Evolutionary conservation across 1,284 basidiomycete genomes (phyloP).

Genomic region (Ceratobasidium sp.): DNA sequence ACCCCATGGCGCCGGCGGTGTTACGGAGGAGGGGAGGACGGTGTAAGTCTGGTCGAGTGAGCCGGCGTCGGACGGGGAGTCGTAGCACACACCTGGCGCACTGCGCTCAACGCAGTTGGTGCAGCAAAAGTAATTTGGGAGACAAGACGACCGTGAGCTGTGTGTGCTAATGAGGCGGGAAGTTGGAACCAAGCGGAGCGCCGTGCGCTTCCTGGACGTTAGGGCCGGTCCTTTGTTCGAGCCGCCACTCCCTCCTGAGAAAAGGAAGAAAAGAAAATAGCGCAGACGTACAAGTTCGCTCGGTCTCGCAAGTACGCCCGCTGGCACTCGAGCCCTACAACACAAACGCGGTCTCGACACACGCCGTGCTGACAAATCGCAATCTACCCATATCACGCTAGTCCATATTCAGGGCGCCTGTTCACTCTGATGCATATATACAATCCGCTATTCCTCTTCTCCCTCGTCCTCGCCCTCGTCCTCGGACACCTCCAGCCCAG

Average conservation of each 20-base stretch:
- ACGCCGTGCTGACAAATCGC: slow-evolving; percentile 12
- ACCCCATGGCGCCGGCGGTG: slow-evolving; percentile 37
- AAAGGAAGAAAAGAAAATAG: slow-evolving; percentile 1
- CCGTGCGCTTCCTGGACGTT: background rate
- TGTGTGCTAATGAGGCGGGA: background rate
- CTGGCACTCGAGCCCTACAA: background rate
- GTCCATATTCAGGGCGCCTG: background rate
- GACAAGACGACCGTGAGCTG: background rate
- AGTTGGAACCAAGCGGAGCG: slow-evolving; percentile 8
- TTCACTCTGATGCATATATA: background rate
- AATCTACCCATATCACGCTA: slow-evolving; percentile 6
- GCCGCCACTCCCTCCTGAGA: background rate
- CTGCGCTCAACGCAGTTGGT: slow-evolving; percentile 12
- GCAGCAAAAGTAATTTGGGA: background rate
- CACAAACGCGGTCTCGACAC: background rate
- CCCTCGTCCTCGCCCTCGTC: slow-evolving; percentile 83
- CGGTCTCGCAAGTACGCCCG: background rate
- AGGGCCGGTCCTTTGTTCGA: slow-evolving; percentile 1
- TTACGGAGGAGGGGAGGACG: background rate
- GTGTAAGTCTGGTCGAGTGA: background rate
- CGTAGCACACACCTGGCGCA: slow-evolving; percentile 6
- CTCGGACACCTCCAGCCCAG: slow-evolving; percentile 87
- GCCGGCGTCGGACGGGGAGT: no score
- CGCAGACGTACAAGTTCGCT: background rate
- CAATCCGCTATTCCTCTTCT: background rate